phyloP scores from a whole-genome alignment of 495 filamentous ascomycete species.

The Neurospora intermedia region DNA sequence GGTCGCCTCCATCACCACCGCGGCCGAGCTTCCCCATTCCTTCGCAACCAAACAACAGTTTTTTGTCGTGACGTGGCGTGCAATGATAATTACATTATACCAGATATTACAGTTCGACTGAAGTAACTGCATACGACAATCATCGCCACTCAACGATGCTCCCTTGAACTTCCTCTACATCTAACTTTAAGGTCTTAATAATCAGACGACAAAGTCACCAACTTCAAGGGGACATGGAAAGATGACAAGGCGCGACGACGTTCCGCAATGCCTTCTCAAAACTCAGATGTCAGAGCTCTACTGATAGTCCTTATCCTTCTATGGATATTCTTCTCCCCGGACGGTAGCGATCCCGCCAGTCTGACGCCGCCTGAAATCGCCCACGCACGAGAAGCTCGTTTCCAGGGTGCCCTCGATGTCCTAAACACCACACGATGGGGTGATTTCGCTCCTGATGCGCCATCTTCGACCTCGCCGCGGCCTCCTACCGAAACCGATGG shows the following conservation, averaged over 20 bases:
- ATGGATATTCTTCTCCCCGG: slow-evolving; percentile 30
- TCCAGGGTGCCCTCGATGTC: slow-evolving; percentile 43
- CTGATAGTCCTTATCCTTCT: slow-evolving; percentile 33
- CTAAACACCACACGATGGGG: slow-evolving; percentile 66
- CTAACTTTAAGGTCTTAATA: neutral
- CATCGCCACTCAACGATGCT: neutral
- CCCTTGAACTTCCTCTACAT: neutral
- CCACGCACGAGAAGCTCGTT: neutral
- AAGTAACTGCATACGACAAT: neutral
- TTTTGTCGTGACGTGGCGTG: neutral
- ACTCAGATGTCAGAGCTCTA: slow-evolving; percentile 26
- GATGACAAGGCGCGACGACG: neutral
- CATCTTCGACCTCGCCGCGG: neutral
- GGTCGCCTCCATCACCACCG: neutral
- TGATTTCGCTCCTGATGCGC: slow-evolving; percentile 48
- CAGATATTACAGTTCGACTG: neutral
- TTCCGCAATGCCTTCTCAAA: slow-evolving; percentile 23
- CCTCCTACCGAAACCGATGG: neutral
- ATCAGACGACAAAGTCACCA: neutral
- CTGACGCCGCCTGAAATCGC: slow-evolving; percentile 19
- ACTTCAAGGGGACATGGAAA: neutral
- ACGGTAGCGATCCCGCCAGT: slow-evolving; percentile 21
- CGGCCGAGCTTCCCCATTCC: neutral
- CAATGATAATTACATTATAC: neutral
- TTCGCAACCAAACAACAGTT: neutral